phyloP scores from a whole-genome alignment of 805 yeast species.

The Peterozyma toletana region DNA sequence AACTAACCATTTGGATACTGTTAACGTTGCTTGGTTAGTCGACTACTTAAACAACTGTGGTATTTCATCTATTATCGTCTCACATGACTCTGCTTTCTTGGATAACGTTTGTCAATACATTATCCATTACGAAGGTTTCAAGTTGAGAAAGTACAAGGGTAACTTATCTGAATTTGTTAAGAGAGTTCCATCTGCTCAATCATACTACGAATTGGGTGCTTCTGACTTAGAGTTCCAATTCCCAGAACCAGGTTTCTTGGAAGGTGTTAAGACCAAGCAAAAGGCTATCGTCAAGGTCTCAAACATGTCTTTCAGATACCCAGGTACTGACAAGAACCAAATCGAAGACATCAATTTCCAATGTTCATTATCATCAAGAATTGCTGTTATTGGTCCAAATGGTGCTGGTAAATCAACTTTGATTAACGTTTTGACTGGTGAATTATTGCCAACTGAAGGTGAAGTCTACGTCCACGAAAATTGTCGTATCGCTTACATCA shows the following conservation, averaged over 20 bases:
- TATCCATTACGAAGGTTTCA: conserved; percentile 99
- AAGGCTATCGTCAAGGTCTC: conserved; percentile 98
- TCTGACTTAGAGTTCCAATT: conserved; percentile 93
- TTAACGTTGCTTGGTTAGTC: conserved; percentile 99
- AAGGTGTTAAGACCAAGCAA: conserved; percentile 99
- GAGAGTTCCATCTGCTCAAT: conserved; percentile 98
- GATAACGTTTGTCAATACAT: conserved; percentile 97
- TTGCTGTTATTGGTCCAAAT: conserved; percentile 99
- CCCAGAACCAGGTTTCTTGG: conserved; percentile 99
- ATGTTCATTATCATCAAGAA: conserved; percentile 98
- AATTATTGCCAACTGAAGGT: conserved; percentile 95
- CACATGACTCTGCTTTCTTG: conserved; percentile 99
- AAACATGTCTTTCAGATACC: conserved; percentile 98
- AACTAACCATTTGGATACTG: conserved; percentile 99
- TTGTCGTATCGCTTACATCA: conserved; percentile 99
- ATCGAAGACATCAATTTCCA: conserved; percentile 89
- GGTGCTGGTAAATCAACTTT: conserved; percentile 99
- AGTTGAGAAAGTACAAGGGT: conserved; percentile 99
- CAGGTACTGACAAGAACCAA: conserved; percentile 98
- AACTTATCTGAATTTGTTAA: conserved; percentile 97
- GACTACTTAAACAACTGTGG: conserved; percentile 99
- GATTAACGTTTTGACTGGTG: conserved; percentile 99
- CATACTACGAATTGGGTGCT: conserved; percentile 98
- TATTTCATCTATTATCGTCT: conserved; percentile 95
- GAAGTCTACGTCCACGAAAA: conserved; percentile 99